phyloP scores from a whole-genome alignment of 2,329 filamentous ascomycete genomes.

The Trichoderma sp. region DNA sequence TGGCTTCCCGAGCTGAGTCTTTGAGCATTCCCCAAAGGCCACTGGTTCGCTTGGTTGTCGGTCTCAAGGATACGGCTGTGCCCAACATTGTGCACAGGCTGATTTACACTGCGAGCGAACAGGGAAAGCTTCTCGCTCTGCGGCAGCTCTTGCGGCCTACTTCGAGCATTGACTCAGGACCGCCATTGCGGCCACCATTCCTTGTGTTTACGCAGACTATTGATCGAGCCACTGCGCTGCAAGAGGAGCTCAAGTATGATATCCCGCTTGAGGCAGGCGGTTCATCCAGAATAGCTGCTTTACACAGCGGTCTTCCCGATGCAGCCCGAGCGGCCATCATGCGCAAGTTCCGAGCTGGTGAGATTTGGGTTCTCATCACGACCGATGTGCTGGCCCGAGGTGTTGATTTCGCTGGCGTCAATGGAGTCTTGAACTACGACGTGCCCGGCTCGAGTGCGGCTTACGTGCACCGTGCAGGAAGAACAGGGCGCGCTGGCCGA shows the following conservation, averaged over 20 bases:
- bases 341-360: slow-evolving; percentile 83
- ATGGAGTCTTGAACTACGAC: slow-evolving; percentile 96
- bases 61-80: slow-evolving; percentile 91
- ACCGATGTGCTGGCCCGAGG: slow-evolving; percentile 90
- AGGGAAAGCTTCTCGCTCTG: slow-evolving; percentile 87
- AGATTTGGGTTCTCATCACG: slow-evolving; percentile 95
- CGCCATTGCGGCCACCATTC: slow-evolving; percentile 77
- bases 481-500: slow-evolving; percentile 84
- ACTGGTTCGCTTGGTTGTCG: slow-evolving; percentile 85
- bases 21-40: slow-evolving; percentile 43
- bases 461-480: slow-evolving; percentile 90
- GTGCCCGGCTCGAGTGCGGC: slow-evolving; percentile 85
- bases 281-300: slow-evolving; percentile 76
- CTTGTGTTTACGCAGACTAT: slow-evolving; percentile 97
- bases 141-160: slow-evolving; percentile 83
- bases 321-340: slow-evolving; percentile 75
- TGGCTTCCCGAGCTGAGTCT: slow-evolving; percentile 51
- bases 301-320: slow-evolving; percentile 84
- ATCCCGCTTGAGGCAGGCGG: slow-evolving; percentile 87
- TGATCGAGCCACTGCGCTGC: slow-evolving; percentile 79
- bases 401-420: slow-evolving; percentile 91
- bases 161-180: slow-evolving; percentile 51
- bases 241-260: slow-evolving; percentile 90
- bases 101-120: slow-evolving; percentile 86
- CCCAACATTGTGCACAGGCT: slow-evolving; percentile 89